Evolutionary conservation across 306 rosid species (phyloP).

Genomic region (Trichosanthes cucumerina): DNA sequence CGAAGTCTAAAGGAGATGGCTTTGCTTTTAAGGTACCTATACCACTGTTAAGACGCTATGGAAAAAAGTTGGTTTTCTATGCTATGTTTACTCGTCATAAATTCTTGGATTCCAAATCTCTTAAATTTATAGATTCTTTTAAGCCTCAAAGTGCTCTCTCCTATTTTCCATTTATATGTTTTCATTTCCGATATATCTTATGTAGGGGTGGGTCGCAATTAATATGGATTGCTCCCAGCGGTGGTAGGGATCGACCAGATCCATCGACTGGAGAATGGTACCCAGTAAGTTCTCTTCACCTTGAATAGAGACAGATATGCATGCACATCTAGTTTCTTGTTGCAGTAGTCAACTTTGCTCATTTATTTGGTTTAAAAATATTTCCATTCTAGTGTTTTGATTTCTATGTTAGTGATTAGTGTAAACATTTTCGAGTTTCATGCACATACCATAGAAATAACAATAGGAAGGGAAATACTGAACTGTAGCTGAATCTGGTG

Average conservation of each 20-base stretch:
- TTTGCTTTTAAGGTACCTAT: slow-evolving; percentile 60
- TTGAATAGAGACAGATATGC: not conserved
- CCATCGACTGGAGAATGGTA: slow-evolving; percentile 54
- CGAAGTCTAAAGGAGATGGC: slow-evolving; percentile 97
- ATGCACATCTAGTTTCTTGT: not conserved
- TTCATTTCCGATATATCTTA: not conserved
- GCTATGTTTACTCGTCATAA: not conserved
- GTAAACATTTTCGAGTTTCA: not conserved
- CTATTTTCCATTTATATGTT: not conserved
- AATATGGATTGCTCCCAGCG: slow-evolving; percentile 98
- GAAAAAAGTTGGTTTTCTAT: not conserved
- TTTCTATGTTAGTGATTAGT: not conserved
- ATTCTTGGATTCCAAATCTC: not conserved
- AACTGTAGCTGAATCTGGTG: not conserved
- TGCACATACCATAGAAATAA: not conserved
- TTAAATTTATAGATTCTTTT: not conserved
- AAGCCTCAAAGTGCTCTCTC: not conserved
- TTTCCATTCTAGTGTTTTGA: not conserved
- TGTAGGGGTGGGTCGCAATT: slow-evolving; percentile 82
- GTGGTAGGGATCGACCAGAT: slow-evolving; percentile 91
- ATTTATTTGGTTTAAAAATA: not conserved
- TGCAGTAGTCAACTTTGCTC: not conserved
- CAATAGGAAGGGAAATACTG: not conserved
- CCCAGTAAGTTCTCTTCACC: slow-evolving; percentile 55
- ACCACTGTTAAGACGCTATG: not conserved